phyloP scores from a whole-genome alignment of 2,329 filamentous ascomycete species.

The Geosmithia flava region DNA sequence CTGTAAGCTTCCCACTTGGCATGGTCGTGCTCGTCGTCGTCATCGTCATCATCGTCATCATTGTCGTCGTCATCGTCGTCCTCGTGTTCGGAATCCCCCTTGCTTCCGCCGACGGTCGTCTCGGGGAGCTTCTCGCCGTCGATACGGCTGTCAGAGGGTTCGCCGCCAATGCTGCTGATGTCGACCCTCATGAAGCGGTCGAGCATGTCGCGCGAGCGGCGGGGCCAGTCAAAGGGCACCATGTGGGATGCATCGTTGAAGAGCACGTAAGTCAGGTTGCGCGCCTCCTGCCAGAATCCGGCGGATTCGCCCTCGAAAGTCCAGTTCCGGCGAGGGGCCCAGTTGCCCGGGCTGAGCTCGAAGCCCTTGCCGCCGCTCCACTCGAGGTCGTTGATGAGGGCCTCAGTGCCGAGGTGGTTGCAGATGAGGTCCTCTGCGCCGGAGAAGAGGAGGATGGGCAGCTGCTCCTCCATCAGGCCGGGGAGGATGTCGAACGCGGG shows the following conservation, averaged over 20 bases:
- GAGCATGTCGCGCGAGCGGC: slow-evolving; percentile 86
- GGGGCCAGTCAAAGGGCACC: slow-evolving; percentile 90
- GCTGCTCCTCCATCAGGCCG: slow-evolving; percentile 58
- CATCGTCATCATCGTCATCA: slow-evolving; percentile 39
- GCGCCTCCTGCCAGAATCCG: slow-evolving; percentile 86
- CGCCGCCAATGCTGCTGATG: slow-evolving; percentile 75
- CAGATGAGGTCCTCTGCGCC: slow-evolving; percentile 92
- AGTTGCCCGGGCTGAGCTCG: slow-evolving; percentile 73
- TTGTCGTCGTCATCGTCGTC: slow-evolving; percentile 21
- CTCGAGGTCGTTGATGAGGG: slow-evolving; percentile 76
- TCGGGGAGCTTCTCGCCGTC: slow-evolving; percentile 75
- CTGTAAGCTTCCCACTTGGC: slow-evolving; percentile 85
- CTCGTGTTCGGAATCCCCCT: slow-evolving; percentile 42
- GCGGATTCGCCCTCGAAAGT: slow-evolving; percentile 79
- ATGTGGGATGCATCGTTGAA: slow-evolving; percentile 97
- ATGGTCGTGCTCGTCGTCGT: slow-evolving; percentile 54
- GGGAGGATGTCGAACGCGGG: slow-evolving; percentile 68
- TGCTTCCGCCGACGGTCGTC: slow-evolving; percentile 64
- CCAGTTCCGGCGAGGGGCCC: slow-evolving; percentile 90
- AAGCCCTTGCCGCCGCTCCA: slow-evolving; percentile 93
- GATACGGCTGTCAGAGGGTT: slow-evolving; percentile 64
- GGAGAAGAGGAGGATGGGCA: slow-evolving; percentile 80
- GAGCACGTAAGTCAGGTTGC: slow-evolving; percentile 89
- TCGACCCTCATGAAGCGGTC: slow-evolving; percentile 93
- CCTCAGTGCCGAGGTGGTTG: slow-evolving; percentile 91